Base-by-base conservation (phyloP, 257 asterid genomes). In the Verbascum thapsus region DNA sequence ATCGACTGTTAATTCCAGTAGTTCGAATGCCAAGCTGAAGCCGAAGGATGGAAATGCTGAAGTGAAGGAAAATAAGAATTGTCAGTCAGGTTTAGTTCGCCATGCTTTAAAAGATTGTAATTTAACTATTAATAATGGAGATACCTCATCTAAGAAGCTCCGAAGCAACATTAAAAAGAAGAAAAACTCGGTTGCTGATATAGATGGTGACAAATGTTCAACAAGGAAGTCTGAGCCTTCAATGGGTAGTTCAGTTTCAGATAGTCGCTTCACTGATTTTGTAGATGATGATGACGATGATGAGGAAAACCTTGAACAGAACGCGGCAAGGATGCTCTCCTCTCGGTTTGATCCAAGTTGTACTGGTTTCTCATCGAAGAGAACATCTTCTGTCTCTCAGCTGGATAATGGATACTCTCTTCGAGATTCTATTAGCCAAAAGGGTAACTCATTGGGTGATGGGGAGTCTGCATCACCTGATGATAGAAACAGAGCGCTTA, bases 271-370 rank as follows among this genome's bases (percentile, higher is more conserved):
- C 52, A 71, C 35, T 73, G 83, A 75, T 77, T 64, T 78, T 63
- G 80, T 79, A 56, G 94, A 83, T 55, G 98, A 90, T 8, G 98
- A 86, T 2, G 96, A 90, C 11, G 94, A 94, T 38, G 96, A 92
- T 69, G 96, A 88, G 81, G 98, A 86, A 81, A 91, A 91, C 66
- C 98, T 94, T 11, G 96, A 94, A 78, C 82, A 77, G 69, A 94
- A 90, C 68, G 99, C 99, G 10, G 98, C 98, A 26, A 83, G 96
- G 88, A 94, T 94, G 99, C 91, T 94, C 18, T 94, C 99, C 13
- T 90, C 98, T 71, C 79, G 96, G 68, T 94, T 94, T 74, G 99
- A 94, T 79, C 99, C 99, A 26, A 80, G 83, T 10, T 94, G 96
- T 86, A 94, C 98, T 7, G 94, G 95, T 23, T 90, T 85, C 78